These are phyloP conservation scores for Pseudozyma sp. DNA, from an alignment of 1,284 basidiomycete species.

Conservation along the genomic window DNA sequence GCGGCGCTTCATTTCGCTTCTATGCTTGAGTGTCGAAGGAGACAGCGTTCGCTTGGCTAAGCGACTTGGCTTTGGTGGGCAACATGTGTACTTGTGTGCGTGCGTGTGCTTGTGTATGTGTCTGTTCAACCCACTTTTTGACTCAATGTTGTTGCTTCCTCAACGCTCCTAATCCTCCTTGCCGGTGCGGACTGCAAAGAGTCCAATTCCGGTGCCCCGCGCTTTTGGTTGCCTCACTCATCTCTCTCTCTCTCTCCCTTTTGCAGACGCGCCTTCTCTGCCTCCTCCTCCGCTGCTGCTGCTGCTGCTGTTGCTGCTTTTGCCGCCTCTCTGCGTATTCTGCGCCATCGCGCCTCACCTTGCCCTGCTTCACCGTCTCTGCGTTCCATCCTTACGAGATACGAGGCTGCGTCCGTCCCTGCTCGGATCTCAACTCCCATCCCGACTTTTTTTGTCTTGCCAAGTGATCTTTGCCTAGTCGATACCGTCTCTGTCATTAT, in stretches of 20 bases:
- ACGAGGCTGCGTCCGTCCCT: not conserved
- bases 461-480: too few relatives aligned
- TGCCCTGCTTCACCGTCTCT: not conserved
- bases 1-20: not conserved
- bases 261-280: not conserved
- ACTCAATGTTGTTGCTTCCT: not conserved
- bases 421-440: too few relatives aligned
- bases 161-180: not conserved
- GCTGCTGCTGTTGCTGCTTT: not conserved
- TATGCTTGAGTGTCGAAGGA: not conserved
- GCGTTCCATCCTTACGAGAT: not conserved
- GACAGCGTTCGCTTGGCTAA: not conserved
- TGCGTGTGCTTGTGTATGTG: too few relatives aligned
- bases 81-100: too few relatives aligned
- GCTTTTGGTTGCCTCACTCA: not conserved
- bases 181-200: conserved; percentile 4
- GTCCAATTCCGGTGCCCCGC: conserved; percentile 10
- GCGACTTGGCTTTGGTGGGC: not conserved
- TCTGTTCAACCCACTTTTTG: too few relatives aligned
- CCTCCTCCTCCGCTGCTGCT: not conserved
- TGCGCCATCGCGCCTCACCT: conserved; percentile 3
- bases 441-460: too few relatives aligned
- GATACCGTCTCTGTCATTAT: not conserved
- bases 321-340: not conserved
- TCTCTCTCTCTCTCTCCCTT: not conserved